A percentile compares a stretch with the other conserved stretches of the same genome.
Conservation (phyloP, 805 yeast species). For the Maudiozyma turicensis region DNA sequence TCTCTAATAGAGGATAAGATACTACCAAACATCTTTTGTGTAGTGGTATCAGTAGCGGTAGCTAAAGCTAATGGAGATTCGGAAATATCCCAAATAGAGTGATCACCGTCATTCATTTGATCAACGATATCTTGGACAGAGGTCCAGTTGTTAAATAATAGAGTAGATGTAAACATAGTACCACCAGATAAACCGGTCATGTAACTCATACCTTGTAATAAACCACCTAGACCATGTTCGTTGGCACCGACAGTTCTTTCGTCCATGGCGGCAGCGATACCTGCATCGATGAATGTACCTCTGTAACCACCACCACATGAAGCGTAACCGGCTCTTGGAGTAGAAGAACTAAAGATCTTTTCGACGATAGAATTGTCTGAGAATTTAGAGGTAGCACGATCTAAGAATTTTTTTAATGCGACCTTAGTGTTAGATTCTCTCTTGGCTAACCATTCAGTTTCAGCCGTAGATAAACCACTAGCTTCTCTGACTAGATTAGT, state of each 20-base stretch:
- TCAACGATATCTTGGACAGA: conserved; percentile 50
- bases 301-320: conserved; percentile 87
- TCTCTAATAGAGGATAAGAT: conserved; percentile 42
- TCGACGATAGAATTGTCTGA: conserved; percentile 11
- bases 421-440: conserved; percentile 37
- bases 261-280: conserved; percentile 74
- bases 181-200: conserved; percentile 78
- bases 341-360: conserved; percentile 15
- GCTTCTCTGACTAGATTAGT: conserved; percentile 38
- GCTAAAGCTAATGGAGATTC: conserved; percentile 51
- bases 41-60: conserved; percentile 46
- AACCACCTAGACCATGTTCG: conserved; percentile 56
- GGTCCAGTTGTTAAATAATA: conserved; percentile 64
- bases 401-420: conserved; percentile 37
- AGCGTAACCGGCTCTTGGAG: conserved; percentile 45
- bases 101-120: conserved; percentile 20
- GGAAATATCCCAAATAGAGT: conserved; percentile 58
- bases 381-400: conserved; percentile 29
- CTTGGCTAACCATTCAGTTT: conserved; percentile 40
- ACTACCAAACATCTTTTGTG: conserved; percentile 41
- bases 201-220: conserved; percentile 61
- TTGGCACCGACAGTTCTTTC: conserved; percentile 53
- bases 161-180: conserved; percentile 65
- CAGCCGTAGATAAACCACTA: conserved; percentile 33
- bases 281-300: conserved; percentile 85